Evolutionary conservation across 192 early-diverging fungal genomes (phyloP).

Genomic region (Chytriomyces hyalinus): DNA sequence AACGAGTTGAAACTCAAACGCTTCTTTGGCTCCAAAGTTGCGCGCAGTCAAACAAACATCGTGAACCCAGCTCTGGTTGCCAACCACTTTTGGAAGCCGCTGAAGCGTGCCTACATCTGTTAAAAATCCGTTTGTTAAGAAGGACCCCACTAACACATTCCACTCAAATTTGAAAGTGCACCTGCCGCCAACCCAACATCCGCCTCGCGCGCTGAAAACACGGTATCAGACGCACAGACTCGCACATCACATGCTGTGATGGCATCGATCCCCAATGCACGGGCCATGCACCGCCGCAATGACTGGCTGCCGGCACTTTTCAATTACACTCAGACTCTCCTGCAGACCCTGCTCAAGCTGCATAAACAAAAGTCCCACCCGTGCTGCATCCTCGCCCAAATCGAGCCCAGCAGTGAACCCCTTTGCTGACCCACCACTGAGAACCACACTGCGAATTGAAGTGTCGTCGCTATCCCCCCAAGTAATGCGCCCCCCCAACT

Average conservation of each 20-base stretch:
- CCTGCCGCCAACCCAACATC: constrained; percentile 89
- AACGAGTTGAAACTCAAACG: constrained; percentile 64
- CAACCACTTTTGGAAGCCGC: constrained; percentile 92
- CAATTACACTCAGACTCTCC: constrained; percentile 71
- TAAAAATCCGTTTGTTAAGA: no score
- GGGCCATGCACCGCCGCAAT: constrained; percentile 70
- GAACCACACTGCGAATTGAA: constrained; percentile 74
- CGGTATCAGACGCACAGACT: constrained; percentile 74
- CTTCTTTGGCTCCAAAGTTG: constrained; percentile 69
- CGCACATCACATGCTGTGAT: constrained; percentile 94
- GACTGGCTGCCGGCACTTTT: constrained; percentile 85
- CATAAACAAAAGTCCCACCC: constrained; percentile 43
- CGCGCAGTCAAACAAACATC: constrained; percentile 89
- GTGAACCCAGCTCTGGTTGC: constrained; percentile 87
- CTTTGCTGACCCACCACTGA: constrained; percentile 70
- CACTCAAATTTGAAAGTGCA: background rate
- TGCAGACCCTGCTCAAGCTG: constrained; percentile 42
- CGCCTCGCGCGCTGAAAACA: constrained; percentile 84
- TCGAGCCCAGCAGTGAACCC: constrained; percentile 95
- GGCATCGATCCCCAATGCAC: constrained; percentile 88
- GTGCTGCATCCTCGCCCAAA: constrained; percentile 45
- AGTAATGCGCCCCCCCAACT: no score
- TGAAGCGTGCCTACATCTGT: constrained; percentile 91
- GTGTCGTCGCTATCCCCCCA: no score
- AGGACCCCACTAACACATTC: no score